Conservation (phyloP, 1,284 basidiomycete genomes). For the Microbotryum silenes-acaulis region DNA sequence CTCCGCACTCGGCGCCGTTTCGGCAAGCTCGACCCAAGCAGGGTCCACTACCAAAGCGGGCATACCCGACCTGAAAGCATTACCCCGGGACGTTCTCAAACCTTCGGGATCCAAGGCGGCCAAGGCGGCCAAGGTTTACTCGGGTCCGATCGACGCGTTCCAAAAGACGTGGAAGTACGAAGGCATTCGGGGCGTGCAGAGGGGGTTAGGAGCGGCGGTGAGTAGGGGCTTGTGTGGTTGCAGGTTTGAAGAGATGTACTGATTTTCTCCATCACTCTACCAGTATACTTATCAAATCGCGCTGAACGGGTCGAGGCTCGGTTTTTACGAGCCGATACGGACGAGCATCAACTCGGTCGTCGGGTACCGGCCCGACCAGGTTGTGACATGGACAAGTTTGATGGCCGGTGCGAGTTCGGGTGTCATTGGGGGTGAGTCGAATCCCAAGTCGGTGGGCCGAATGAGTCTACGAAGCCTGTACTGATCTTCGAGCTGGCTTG, state of each 20-base stretch:
- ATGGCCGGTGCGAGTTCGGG: constrained; percentile 82
- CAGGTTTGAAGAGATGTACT: background rate
- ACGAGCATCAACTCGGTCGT: constrained; percentile 59
- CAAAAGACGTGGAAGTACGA: constrained; percentile 85
- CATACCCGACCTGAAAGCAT: constrained; percentile 4
- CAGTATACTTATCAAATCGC: constrained; percentile 91
- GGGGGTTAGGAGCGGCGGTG: constrained; percentile 82
- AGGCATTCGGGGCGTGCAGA: constrained; percentile 78
- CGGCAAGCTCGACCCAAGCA: constrained; percentile 47
- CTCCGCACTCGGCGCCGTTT: constrained; percentile 9
- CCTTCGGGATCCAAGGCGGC: background rate
- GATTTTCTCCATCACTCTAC: background rate
- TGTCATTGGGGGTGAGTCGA: constrained; percentile 66
- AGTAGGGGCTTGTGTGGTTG: constrained; percentile 41
- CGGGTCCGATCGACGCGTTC: constrained; percentile 76
- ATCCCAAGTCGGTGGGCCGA: too few relatives aligned
- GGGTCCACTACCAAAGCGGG: background rate
- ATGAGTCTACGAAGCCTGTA: too few relatives aligned
- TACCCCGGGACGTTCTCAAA: background rate
- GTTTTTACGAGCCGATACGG: constrained; percentile 92
- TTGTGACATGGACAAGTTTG: constrained; percentile 49
- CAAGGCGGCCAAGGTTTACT: constrained; percentile 61
- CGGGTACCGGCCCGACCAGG: constrained; percentile 64
- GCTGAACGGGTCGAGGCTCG: constrained; percentile 87
- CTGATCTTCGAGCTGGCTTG: background rate